Evolutionary conservation across 2,329 filamentous ascomycete species (phyloP).

Genomic region (Fusarium guadeloupense): DNA sequence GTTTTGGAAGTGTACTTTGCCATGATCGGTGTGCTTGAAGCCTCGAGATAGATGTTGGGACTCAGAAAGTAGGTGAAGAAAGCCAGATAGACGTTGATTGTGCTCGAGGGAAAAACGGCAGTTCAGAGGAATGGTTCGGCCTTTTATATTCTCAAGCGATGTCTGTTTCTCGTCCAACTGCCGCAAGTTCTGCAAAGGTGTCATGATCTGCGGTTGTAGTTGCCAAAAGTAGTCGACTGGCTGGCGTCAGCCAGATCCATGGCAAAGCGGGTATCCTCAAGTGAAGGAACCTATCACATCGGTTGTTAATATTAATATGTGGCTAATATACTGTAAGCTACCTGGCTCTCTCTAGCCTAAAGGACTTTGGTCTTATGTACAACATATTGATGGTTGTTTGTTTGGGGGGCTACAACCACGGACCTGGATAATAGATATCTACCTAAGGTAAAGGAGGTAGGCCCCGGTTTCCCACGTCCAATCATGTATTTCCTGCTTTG

Average conservation of each 20-base stretch:
- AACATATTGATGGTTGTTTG: no score
- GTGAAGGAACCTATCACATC: not conserved
- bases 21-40: not conserved
- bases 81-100: not conserved
- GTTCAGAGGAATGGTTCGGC: not conserved
- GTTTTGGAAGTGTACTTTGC: not conserved
- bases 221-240: not conserved
- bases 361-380: no score
- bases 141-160: not conserved
- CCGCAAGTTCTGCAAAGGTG: not conserved
- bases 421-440: no score
- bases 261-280: not conserved
- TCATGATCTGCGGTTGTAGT: not conserved
- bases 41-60: no score
- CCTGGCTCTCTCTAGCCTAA: no score
- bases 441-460: no score
- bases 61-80: not conserved
- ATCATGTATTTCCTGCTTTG: no score
- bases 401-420: no score
- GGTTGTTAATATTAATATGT: not conserved
- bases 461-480: no score
- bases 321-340: no score
- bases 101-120: not conserved
- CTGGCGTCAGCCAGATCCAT: conserved; percentile 11
- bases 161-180: not conserved